Percentiles rank a stretch among this genome's conserved stretches.
These are phyloP conservation scores for Penicillium carneum DNA, from an alignment of 2,329 filamentous ascomycete species.

Conservation along the genomic window DNA sequence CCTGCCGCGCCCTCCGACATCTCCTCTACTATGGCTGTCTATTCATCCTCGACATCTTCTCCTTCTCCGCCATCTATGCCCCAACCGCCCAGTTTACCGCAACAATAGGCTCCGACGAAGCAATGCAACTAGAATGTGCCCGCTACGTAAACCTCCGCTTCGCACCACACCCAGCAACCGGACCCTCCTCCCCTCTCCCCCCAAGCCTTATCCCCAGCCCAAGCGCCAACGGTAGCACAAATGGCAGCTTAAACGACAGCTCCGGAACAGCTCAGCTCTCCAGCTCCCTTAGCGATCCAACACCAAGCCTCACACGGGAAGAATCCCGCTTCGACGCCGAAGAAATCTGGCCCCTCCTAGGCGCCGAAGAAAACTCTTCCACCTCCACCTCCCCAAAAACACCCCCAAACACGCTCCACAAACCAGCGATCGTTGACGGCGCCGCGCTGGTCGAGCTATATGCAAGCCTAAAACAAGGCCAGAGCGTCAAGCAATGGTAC, in stretches of 20 bases:
- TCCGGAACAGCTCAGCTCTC: slow-evolving; percentile 22
- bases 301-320: slow-evolving; percentile 31
- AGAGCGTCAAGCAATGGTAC: slow-evolving; percentile 87
- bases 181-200: slow-evolving; percentile 34
- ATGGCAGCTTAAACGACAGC: slow-evolving; percentile 23
- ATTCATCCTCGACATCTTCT: slow-evolving; percentile 90
- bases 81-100: slow-evolving; percentile 78
- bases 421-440: slow-evolving; percentile 48
- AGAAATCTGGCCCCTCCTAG: slow-evolving; percentile 55
- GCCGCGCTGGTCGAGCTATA: slow-evolving; percentile 77
- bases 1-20: slow-evolving; percentile 84
- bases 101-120: slow-evolving; percentile 74
- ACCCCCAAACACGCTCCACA: slow-evolving; percentile 15
- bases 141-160: slow-evolving; percentile 74
- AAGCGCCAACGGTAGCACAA: slow-evolving; percentile 22
- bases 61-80: slow-evolving; percentile 90
- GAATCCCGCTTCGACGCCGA: slow-evolving; percentile 42
- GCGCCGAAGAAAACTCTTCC: slow-evolving; percentile 31
- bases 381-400: slow-evolving; percentile 20
- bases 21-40: slow-evolving; percentile 92
- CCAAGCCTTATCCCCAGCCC: slow-evolving; percentile 21
- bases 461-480: slow-evolving; percentile 80
- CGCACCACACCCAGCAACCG: slow-evolving; percentile 42
- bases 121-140: slow-evolving; percentile 85
- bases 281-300: slow-evolving; percentile 33